Base-by-base conservation (phyloP, 2,329 filamentous ascomycete genomes). In the Penicillium sumatraense region DNA sequence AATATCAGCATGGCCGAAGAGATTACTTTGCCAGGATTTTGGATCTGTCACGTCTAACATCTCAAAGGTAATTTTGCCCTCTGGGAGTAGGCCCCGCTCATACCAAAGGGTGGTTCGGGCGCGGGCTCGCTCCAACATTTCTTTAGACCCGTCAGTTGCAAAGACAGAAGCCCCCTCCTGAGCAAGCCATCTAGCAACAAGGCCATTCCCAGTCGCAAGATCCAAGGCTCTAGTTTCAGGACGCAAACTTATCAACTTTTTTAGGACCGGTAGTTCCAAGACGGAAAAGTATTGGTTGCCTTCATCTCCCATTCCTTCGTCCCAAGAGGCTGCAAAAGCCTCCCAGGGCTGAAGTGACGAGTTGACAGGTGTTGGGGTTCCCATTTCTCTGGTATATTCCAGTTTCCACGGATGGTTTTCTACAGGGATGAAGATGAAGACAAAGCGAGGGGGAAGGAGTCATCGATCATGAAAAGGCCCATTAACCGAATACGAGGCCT, bases 121-220 rank as follows among this genome's bases (percentile, higher is more conserved):
- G 51, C 56, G 62, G 1, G 78, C 78, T 16, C 68, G 57, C 6
- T 72, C 59, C 2, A 81, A 50, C 79, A 82, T 81, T 8, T 61
- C 63, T 18, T 59, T 46, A 31, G 74, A 75, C 35, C 75, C 80
- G 54, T 82, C 80, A 1, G 80, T 78, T 1, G 78, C 80, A 3
- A 77, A 58, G 11, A 82, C 76, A 1, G 58, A 53, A 0, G 72
- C 72, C 9, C 72, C 75, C 20, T 69, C 56, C 9, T 61, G 62
- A 1, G 72, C 74, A 14, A 83, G 68, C 71, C 75, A 78, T 20
- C 79, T 74, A 14, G 80, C 77, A 16, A 76, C 74, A 23, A 82
- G 72, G 21, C 80, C 80, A 54, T 81, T 82, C 35, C 80, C 80
- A 0, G 78, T 80, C 3, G 79, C 78, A n/a, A 83, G 68, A 51